Percentiles rank a stretch among this genome's conserved stretches.
Evolutionary conservation across 345 rosid species (phyloP).

Genomic region (Zanthoxylum bungeanum): DNA sequence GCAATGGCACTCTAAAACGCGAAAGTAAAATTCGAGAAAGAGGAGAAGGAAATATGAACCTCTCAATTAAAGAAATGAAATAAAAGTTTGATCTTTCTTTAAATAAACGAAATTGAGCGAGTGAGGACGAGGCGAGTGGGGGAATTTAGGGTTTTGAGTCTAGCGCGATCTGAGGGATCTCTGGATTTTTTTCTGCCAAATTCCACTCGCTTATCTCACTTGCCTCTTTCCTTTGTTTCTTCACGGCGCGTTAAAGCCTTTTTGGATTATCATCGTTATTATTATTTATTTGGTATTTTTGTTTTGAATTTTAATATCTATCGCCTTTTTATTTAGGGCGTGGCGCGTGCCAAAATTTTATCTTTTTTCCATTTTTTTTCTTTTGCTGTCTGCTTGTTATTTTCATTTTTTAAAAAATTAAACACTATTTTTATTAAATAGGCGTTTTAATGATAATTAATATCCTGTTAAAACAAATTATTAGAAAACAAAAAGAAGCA

Average conservation of each 20-base stretch:
- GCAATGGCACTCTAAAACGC: background rate
- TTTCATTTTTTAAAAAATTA: background rate
- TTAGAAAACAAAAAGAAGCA: too few species aligned
- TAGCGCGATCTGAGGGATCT: background rate
- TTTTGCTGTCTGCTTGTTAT: too few species aligned
- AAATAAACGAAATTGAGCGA: background rate
- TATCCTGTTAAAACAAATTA: too few species aligned
- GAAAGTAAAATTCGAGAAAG: background rate
- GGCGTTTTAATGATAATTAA: too few species aligned
- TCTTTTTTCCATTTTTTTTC: background rate
- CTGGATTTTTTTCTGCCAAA: background rate
- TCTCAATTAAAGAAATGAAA: background rate
- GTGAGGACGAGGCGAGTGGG: slow-evolving; percentile 11
- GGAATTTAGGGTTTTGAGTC: slow-evolving; percentile 7
- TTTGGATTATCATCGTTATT: background rate
- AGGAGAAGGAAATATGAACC: background rate
- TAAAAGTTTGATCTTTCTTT: background rate
- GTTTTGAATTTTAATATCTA: background rate
- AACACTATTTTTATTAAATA: too few species aligned
- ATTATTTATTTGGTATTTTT: background rate
- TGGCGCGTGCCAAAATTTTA: background rate
- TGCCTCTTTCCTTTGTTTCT: slow-evolving; percentile 5
- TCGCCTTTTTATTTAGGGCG: background rate
- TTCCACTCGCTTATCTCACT: slow-evolving; percentile 14
- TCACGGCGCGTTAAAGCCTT: slow-evolving; percentile 11